Conservation (phyloP, 1,284 basidiomycete genomes). For the Bjerkandera adusta region DNA sequence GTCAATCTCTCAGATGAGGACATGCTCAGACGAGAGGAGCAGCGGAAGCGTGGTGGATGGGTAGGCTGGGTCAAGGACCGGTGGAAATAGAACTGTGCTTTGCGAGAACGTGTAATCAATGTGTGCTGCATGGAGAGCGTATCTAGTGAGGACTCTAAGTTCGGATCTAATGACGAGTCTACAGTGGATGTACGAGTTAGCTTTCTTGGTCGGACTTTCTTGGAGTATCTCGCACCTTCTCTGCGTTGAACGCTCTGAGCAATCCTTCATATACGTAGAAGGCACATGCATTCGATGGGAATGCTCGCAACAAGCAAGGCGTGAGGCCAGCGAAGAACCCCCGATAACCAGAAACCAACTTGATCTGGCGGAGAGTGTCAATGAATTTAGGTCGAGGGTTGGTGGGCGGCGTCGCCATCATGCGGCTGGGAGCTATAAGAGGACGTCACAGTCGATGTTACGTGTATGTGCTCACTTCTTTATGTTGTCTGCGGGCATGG, state of each 20-base stretch:
- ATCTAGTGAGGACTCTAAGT: not conserved
- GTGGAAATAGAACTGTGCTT: too few species aligned
- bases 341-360: conserved; percentile 44
- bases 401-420: conserved; percentile 53
- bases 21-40: conserved; percentile 10
- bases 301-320: conserved; percentile 64
- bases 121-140: not conserved
- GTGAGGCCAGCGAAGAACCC: conserved; percentile 65
- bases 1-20: conserved; percentile 31
- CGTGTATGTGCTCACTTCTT: conserved; percentile 55
- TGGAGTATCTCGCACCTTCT: conserved; percentile 44
- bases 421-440: conserved; percentile 40
- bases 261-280: conserved; percentile 71
- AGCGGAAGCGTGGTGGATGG: not conserved
- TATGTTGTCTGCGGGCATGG: conserved; percentile 75
- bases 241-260: conserved; percentile 61
- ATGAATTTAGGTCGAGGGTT: conserved; percentile 46
- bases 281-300: conserved; percentile 71
- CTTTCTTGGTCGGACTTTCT: not conserved
- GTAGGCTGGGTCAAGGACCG: conserved; percentile 1
- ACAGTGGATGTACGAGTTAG: not conserved
- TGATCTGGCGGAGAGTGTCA: conserved; percentile 47
- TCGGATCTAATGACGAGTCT: conserved; percentile 3
- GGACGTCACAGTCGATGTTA: not conserved
- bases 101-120: not conserved